phyloP scores from a whole-genome alignment of 768 basidiomycete species.

The Tephrocybe sp. region DNA sequence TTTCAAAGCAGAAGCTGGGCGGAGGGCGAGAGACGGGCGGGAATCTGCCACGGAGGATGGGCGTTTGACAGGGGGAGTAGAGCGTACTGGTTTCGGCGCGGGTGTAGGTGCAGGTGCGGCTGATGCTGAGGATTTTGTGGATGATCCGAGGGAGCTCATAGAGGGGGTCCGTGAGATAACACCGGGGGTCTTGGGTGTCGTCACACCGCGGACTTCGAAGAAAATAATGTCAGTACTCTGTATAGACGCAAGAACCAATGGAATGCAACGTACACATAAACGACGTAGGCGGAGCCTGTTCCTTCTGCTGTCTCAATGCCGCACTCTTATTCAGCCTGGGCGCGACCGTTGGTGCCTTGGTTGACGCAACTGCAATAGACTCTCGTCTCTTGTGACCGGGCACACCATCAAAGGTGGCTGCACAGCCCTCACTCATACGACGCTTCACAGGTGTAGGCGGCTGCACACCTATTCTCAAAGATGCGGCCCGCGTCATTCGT shows the following conservation, averaged over 20 bases:
- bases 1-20: constrained; percentile 4
- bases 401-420: constrained; percentile 67
- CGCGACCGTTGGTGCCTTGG: constrained; percentile 59
- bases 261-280: constrained; percentile 59
- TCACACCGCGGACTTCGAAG: constrained; percentile 43
- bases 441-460: constrained; percentile 38
- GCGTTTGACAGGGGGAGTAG: constrained; percentile 17
- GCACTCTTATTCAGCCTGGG: constrained; percentile 83
- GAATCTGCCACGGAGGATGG: constrained; percentile 23
- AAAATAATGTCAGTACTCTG: neutral
- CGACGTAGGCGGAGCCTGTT: constrained; percentile 59
- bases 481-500: constrained; percentile 73
- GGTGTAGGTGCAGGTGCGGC: constrained; percentile 13
- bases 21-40: constrained; percentile 30
- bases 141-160: constrained; percentile 23
- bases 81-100: constrained; percentile 28
- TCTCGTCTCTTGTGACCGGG: constrained; percentile 84
- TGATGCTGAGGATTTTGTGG: constrained; percentile 2
- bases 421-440: constrained; percentile 31
- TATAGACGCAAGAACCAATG: neutral
- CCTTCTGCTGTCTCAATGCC: constrained; percentile 60
- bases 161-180: constrained; percentile 42
- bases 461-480: constrained; percentile 57
- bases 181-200: constrained; percentile 39
- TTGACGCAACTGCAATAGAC: constrained; percentile 67